Percentiles rank a stretch among this genome's conserved stretches.
Conservation (phyloP, 1,139 yeast species). For the Suhomyces bolitotheri region DNA sequence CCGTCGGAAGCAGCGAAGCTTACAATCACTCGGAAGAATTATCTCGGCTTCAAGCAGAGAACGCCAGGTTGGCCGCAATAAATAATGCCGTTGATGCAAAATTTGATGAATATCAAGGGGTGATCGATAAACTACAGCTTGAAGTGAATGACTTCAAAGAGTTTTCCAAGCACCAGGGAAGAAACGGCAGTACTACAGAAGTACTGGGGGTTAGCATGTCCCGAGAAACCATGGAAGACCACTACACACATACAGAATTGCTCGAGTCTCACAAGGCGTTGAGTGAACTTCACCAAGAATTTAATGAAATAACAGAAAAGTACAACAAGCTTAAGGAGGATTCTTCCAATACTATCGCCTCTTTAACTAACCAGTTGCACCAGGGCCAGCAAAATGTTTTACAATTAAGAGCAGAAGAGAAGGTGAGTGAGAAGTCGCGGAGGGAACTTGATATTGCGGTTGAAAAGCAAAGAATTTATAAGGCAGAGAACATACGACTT, state of each 20-base stretch:
- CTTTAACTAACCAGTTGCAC: conserved; percentile 32
- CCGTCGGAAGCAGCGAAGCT: conserved; percentile 15
- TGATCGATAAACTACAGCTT: conserved; percentile 33
- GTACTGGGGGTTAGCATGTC: neutral
- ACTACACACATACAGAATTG: conserved; percentile 15
- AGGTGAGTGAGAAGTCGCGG: conserved; percentile 31
- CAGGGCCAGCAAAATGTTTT: conserved; percentile 30
- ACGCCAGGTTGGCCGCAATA: conserved; percentile 18
- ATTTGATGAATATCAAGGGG: conserved; percentile 33
- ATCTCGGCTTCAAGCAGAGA: conserved; percentile 22
- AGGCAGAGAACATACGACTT: conserved; percentile 51
- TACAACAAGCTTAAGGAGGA: conserved; percentile 28
- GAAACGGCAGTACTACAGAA: conserved; percentile 4
- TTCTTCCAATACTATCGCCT: conserved; percentile 27
- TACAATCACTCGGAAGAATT: conserved; percentile 14
- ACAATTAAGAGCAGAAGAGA: conserved; percentile 22
- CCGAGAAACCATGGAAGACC: conserved; percentile 12
- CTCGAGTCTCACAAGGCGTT: conserved; percentile 27
- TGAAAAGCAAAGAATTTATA: conserved; percentile 48
- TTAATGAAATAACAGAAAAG: conserved; percentile 23
- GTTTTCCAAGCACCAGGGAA: conserved; percentile 17
- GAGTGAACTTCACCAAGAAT: conserved; percentile 23
- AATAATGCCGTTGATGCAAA: conserved; percentile 25
- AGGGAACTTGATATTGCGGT: conserved; percentile 45
- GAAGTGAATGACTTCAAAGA: conserved; percentile 32